Percentiles rank a stretch among this genome's conserved stretches.
These are phyloP conservation scores for Globisporangium recalcitrans DNA, from an alignment of 352 stramenopile species.

Conservation along the genomic window DNA sequence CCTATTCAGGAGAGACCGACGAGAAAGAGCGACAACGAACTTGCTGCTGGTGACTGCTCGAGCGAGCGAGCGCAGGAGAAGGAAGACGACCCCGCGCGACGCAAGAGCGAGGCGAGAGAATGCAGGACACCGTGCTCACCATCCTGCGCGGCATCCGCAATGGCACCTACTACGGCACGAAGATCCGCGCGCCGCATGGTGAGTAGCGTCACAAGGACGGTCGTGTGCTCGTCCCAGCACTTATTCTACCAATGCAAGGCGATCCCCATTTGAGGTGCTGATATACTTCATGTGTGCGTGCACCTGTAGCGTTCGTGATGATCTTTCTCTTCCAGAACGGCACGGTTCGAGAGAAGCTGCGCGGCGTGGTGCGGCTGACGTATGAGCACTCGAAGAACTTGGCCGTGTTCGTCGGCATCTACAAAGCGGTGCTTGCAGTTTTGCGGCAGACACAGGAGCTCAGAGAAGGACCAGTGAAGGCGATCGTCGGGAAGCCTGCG, in stretches of 20 bases:
- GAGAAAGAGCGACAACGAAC: not conserved
- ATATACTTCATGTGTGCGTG: not conserved
- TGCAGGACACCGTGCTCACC: slow-evolving; percentile 49
- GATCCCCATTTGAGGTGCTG: not conserved
- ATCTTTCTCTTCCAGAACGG: slow-evolving; percentile 86
- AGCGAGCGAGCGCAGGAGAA: not conserved
- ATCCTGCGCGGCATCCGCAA: slow-evolving; percentile 82
- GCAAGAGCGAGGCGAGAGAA: slow-evolving; percentile 15
- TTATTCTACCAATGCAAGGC: not conserved
- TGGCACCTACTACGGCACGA: slow-evolving; percentile 87
- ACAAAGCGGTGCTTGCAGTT: slow-evolving; percentile 71
- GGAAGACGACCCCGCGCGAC: not conserved
- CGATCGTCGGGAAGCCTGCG: slow-evolving; percentile 56
- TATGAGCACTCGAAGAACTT: slow-evolving; percentile 88
- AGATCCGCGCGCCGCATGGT: slow-evolving; percentile 86
- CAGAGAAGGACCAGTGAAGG: slow-evolving; percentile 24
- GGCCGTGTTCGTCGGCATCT: slow-evolving; percentile 83
- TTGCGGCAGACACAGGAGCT: slow-evolving; percentile 52
- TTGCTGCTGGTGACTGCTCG: not conserved
- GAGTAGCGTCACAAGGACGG: slow-evolving; percentile 10
- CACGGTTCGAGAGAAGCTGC: slow-evolving; percentile 71
- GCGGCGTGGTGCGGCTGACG: slow-evolving; percentile 64
- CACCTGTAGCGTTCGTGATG: slow-evolving; percentile 79
- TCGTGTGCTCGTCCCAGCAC: not conserved
- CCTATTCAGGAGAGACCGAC: too few relatives aligned